Evolutionary conservation across 176 grass and related monocot genomes (phyloP).

Genomic region (Miscanthus lutarioriparius): DNA sequence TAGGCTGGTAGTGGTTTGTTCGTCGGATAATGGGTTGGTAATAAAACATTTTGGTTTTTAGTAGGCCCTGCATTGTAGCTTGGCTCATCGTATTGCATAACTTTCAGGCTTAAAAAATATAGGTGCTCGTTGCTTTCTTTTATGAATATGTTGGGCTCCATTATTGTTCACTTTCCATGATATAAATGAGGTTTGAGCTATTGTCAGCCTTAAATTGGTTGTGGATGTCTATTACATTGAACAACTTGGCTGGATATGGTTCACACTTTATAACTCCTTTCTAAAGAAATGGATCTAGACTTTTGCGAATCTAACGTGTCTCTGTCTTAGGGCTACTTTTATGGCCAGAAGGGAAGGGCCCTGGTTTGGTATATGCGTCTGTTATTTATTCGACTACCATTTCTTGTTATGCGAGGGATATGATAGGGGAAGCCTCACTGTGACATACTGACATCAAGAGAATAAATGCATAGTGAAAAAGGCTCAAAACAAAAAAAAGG

Average conservation of each 20-base stretch:
- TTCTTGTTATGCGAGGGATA: neutral
- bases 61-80: slow-evolving; percentile 3
- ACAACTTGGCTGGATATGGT: slow-evolving; percentile 21
- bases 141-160: slow-evolving; percentile 5
- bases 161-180: slow-evolving; percentile 33
- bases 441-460: slow-evolving; percentile 3
- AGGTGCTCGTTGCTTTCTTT: slow-evolving; percentile 32
- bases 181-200: slow-evolving; percentile 25
- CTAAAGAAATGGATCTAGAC: neutral
- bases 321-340: neutral
- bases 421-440: neutral
- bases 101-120: neutral
- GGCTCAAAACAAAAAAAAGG: neutral
- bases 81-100: neutral
- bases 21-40: slow-evolving; percentile 7
- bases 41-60: slow-evolving; percentile 1
- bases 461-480: neutral
- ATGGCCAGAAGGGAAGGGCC: slow-evolving; percentile 5
- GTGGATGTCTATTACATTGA: slow-evolving; percentile 31
- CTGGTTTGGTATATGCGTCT: neutral
- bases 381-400: neutral
- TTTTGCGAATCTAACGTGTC: slow-evolving; percentile 1
- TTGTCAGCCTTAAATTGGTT: slow-evolving; percentile 22
- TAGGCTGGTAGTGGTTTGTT: neutral
- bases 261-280: slow-evolving; percentile 14